phyloP scores from a whole-genome alignment of 495 filamentous ascomycete species.

The Neurospora sp. region DNA sequence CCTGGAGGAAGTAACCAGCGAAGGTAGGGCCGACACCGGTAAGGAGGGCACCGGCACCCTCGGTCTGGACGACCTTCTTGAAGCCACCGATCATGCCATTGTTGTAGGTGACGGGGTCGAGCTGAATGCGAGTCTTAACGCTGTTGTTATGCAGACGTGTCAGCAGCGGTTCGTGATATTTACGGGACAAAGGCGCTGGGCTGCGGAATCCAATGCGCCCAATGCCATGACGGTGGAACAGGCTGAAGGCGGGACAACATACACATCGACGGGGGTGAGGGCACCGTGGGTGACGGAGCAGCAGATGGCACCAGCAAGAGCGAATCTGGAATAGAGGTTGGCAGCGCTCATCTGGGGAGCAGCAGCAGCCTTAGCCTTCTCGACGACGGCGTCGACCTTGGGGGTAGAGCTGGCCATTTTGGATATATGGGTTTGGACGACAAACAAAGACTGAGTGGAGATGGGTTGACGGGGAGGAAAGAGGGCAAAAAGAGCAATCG shows the following conservation, averaged over 20 bases:
- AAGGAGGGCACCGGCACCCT: conserved; percentile 80
- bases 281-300: conserved; percentile 89
- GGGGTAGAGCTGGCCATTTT: conserved; percentile 19
- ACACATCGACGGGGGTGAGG: conserved; percentile 95
- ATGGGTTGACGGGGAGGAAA: conserved; percentile 12
- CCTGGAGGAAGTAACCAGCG: conserved; percentile 91
- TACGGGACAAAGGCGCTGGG: not conserved
- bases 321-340: conserved; percentile 69
- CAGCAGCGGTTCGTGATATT: conserved; percentile 2
- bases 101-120: conserved; percentile 87
- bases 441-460: conserved; percentile 20
- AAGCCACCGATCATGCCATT: conserved; percentile 78
- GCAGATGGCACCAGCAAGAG: conserved; percentile 88
- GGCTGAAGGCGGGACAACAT: conserved; percentile 35
- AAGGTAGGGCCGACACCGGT: conserved; percentile 82
- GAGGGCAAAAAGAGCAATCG: conserved; percentile 13
- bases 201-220: not conserved
- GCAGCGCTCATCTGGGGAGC: conserved; percentile 35
- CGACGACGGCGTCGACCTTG: conserved; percentile 28
- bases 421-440: conserved; percentile 1
- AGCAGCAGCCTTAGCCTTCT: conserved; percentile 15
- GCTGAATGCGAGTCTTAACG: conserved; percentile 92
- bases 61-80: conserved; percentile 69
- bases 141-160: conserved; percentile 33
- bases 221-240: not conserved